Evolutionary conservation across 2,329 filamentous ascomycete species (phyloP).

Genomic region (Colletotrichum sp.): DNA sequence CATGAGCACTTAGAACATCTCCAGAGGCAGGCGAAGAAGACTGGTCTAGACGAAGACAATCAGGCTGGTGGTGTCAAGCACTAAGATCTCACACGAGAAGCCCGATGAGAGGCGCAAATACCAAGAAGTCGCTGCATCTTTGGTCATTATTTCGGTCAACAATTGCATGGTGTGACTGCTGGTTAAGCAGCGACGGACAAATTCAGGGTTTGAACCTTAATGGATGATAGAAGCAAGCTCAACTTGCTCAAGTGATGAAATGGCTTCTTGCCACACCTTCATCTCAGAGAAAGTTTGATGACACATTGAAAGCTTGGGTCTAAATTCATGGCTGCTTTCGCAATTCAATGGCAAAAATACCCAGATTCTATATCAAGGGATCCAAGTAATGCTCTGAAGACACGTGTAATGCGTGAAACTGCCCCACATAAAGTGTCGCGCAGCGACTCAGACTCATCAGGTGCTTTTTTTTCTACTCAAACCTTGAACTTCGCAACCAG

Average conservation of each 20-base stretch:
- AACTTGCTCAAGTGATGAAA: background rate
- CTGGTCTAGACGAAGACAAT: rapidly evolving
- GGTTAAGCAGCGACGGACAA: background rate
- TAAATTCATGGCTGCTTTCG: rapidly evolving
- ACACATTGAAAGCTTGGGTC: background rate
- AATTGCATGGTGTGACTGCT: rapidly evolving
- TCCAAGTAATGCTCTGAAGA: background rate
- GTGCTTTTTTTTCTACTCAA: background rate
- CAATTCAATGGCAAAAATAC: background rate
- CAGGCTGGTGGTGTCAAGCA: rapidly evolving
- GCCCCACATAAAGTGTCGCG: background rate
- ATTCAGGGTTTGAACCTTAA: background rate
- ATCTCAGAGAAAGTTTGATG: background rate
- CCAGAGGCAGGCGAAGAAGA: background rate
- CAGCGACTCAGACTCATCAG: background rate
- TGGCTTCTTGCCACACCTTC: background rate
- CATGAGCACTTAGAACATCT: background rate
- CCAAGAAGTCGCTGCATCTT: rapidly evolving
- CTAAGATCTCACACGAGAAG: rapidly evolving
- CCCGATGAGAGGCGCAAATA: rapidly evolving
- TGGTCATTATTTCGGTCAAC: background rate
- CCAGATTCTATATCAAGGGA: background rate
- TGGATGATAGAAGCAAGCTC: background rate
- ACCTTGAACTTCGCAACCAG: background rate
- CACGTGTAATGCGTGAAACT: background rate